A percentile compares a stretch with the other conserved stretches of the same genome.
Evolutionary conservation across 2,329 filamentous ascomycete genomes (phyloP).

Genomic region (Penicillium sp.): DNA sequence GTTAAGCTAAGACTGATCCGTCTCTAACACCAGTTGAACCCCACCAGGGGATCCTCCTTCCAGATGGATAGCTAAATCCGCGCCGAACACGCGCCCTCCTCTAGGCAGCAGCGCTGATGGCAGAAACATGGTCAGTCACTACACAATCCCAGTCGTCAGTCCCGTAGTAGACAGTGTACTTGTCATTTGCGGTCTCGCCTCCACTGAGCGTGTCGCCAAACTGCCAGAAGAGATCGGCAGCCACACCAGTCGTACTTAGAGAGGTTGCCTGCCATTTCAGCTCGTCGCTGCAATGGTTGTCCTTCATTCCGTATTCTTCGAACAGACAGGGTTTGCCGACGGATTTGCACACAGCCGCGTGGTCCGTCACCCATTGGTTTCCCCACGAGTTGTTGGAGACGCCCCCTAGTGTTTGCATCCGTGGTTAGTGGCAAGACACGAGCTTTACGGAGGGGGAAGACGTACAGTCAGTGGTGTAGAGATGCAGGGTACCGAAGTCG

Average conservation of each 20-base stretch:
- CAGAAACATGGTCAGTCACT: conserved; percentile 36
- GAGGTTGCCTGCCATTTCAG: conserved; percentile 43
- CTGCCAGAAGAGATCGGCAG: conserved; percentile 48
- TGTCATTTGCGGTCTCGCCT: conserved; percentile 36
- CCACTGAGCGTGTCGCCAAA: conserved; percentile 36
- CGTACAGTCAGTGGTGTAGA: conserved; percentile 55
- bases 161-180: conserved; percentile 39
- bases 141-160: conserved; percentile 35
- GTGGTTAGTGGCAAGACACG: not conserved
- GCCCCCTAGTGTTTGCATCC: conserved; percentile 34
- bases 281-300: conserved; percentile 33
- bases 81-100: too few species aligned
- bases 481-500: conserved; percentile 61
- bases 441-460: not conserved
- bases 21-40: too few species aligned
- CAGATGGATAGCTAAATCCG: too few species aligned
- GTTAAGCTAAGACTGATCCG: too few species aligned
- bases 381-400: conserved; percentile 46
- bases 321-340: conserved; percentile 48
- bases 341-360: conserved; percentile 46
- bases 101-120: not conserved
- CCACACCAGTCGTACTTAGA: conserved; percentile 37
- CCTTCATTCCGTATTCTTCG: conserved; percentile 46
- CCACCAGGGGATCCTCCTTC: too few species aligned
- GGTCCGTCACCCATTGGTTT: conserved; percentile 53